Evolutionary conservation across 108 stramenopile species (phyloP).

Genomic region (Cyclotella choctawhatcheeana): DNA sequence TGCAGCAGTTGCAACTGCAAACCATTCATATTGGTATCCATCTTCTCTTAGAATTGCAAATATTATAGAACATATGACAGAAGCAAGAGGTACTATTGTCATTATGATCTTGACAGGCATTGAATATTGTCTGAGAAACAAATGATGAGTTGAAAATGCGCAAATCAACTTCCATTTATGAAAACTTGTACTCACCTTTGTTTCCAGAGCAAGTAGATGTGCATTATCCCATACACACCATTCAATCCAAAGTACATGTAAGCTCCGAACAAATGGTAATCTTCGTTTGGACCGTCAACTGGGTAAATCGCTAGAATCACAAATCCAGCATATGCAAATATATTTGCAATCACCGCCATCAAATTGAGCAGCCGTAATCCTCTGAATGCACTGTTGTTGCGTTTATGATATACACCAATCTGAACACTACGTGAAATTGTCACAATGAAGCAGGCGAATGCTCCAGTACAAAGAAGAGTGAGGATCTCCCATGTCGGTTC

Average conservation of each 20-base stretch:
- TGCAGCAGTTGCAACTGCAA: slow-evolving; percentile 31
- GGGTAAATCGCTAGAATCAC: slow-evolving; percentile 23
- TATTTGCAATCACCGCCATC: slow-evolving; percentile 24
- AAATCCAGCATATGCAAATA: slow-evolving; percentile 41
- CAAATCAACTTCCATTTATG: not conserved
- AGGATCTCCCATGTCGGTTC: slow-evolving; percentile 34
- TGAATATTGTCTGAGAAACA: slow-evolving; percentile 32
- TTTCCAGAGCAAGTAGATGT: slow-evolving; percentile 38
- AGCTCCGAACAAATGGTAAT: slow-evolving; percentile 26
- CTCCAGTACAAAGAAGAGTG: slow-evolving; percentile 20
- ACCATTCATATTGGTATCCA: slow-evolving; percentile 34
- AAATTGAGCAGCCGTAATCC: slow-evolving; percentile 31
- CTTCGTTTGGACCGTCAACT: slow-evolving; percentile 21
- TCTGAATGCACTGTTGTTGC: slow-evolving; percentile 32
- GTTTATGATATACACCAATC: slow-evolving; percentile 46
- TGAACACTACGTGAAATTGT: slow-evolving; percentile 41
- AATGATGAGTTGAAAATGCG: not conserved
- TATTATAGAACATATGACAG: slow-evolving; percentile 17
- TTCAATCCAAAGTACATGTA: slow-evolving; percentile 35
- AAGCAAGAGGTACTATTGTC: slow-evolving; percentile 21
- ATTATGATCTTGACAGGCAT: slow-evolving; percentile 29
- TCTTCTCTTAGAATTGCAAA: slow-evolving; percentile 17
- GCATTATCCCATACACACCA: slow-evolving; percentile 33
- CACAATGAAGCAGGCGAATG: slow-evolving; percentile 24
- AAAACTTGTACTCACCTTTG: slow-evolving; percentile 13